Percentiles rank a stretch among this genome's conserved stretches.
Evolutionary conservation across 1,139 yeast species (phyloP).

Genomic region (Geotrichum histeridarum): DNA sequence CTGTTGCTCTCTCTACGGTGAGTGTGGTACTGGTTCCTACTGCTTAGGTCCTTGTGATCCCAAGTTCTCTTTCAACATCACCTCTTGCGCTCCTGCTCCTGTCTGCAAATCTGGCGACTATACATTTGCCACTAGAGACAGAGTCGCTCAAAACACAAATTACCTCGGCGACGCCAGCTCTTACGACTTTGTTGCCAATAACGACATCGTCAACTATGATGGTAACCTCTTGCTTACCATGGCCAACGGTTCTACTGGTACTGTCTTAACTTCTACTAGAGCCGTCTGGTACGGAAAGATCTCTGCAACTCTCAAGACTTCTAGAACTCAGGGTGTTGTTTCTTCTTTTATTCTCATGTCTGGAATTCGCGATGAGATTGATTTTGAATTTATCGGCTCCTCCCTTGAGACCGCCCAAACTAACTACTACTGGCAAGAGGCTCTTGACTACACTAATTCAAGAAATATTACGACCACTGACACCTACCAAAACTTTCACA

Average conservation of each 20-base stretch:
- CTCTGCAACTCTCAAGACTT: conserved; percentile 61
- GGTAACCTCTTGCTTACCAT: conserved; percentile 61
- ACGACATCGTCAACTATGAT: conserved; percentile 53
- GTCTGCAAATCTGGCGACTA: conserved; percentile 27
- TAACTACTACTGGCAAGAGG: conserved; percentile 74
- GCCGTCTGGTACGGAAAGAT: conserved; percentile 86
- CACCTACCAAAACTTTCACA: conserved; percentile 67
- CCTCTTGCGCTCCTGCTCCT: conserved; percentile 65
- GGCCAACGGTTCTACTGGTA: conserved; percentile 71
- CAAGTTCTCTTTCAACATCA: conserved; percentile 52
- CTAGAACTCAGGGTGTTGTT: conserved; percentile 75
- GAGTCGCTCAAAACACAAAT: conserved; percentile 39
- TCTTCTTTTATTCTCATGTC: conserved; percentile 81
- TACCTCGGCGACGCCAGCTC: conserved; percentile 69
- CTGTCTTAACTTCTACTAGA: conserved; percentile 73
- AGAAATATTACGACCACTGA: conserved; percentile 43
- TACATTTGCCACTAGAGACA: conserved; percentile 29
- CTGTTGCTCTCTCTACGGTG: conserved; percentile 79
- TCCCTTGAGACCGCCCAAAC: conserved; percentile 62
- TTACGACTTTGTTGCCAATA: conserved; percentile 70
- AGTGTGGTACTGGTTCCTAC: conserved; percentile 75
- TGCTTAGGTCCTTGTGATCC: conserved; percentile 88
- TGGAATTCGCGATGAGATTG: conserved; percentile 85
- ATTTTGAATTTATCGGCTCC: conserved; percentile 78
- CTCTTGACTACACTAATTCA: conserved; percentile 60